Conservation (phyloP, 225 moss, liverwort and hornwort genomes). For the Neckera pumila region DNA sequence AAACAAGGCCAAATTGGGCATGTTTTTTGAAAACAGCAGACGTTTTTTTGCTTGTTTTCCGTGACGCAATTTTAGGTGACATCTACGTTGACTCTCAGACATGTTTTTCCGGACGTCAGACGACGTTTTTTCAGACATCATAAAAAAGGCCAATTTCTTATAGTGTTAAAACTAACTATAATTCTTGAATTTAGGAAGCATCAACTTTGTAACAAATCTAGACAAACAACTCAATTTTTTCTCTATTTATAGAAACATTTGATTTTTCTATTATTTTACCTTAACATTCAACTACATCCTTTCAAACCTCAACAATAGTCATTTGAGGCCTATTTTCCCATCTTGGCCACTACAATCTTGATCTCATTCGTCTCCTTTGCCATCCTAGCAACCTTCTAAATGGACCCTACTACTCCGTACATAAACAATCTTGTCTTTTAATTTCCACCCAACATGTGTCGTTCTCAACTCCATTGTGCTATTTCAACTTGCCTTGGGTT, state of each 20-base stretch:
- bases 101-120: no score
- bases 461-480: not conserved
- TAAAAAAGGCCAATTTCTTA: no score
- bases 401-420: fast-evolving
- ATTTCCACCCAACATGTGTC: fast-evolving
- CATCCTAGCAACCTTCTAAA: fast-evolving
- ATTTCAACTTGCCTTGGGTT: not conserved
- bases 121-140: no score
- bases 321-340: fast-evolving
- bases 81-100: no score
- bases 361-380: fast-evolving
- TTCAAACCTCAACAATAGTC: not conserved
- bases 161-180: not conserved
- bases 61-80: no score
- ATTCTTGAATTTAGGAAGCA: not conserved
- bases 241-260: not conserved
- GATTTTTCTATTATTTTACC: not conserved
- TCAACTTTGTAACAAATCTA: not conserved
- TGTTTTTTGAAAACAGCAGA: no score
- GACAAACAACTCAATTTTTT: not conserved
- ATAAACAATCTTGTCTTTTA: not conserved
- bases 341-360: fast-evolving
- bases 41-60: no score
- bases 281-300: not conserved
- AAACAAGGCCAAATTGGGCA: no score